A percentile compares a stretch with the other conserved stretches of the same genome.
phyloP scores from a whole-genome alignment of 1,284 basidiomycete genomes.

The Takashimella koratensis region DNA sequence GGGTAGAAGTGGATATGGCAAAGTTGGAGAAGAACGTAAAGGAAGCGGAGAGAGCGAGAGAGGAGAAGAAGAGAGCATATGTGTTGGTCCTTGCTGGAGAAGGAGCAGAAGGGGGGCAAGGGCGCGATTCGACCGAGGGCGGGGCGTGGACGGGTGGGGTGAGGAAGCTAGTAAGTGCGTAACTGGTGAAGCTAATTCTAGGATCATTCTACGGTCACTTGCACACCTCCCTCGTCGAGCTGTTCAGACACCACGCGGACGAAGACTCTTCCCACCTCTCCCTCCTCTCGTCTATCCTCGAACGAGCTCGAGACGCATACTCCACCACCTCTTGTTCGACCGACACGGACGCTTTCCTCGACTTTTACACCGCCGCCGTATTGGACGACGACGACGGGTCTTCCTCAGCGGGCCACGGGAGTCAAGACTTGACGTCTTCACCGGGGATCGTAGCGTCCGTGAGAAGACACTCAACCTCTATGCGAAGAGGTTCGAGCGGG shows the following conservation, averaged over 20 bases:
- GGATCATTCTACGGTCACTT: constrained; percentile 14
- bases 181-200: too few species aligned
- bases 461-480: background rate
- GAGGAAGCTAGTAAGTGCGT: constrained; percentile 14
- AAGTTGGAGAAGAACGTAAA: constrained; percentile 11
- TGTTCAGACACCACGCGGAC: constrained; percentile 18
- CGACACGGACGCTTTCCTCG: constrained; percentile 32
- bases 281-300: constrained; percentile 10
- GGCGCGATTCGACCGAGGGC: constrained; percentile 12
- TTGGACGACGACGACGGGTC: background rate
- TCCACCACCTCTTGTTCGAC: constrained; percentile 7
- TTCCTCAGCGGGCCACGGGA: background rate
- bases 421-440: background rate
- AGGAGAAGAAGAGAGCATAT: constrained; percentile 19
- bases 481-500: background rate
- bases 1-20: constrained; percentile 9
- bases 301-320: constrained; percentile 12
- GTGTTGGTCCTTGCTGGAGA: constrained; percentile 17
- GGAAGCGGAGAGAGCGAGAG: constrained; percentile 10
- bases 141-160: constrained; percentile 19
- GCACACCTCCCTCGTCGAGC: constrained; percentile 13
- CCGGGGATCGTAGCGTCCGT: background rate
- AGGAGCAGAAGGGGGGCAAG: constrained; percentile 15
- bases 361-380: background rate
- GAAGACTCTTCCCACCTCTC: constrained; percentile 14